These are phyloP conservation scores for Russula sp. DNA, from an alignment of 768 basidiomycete species.

Conservation along the genomic window DNA sequence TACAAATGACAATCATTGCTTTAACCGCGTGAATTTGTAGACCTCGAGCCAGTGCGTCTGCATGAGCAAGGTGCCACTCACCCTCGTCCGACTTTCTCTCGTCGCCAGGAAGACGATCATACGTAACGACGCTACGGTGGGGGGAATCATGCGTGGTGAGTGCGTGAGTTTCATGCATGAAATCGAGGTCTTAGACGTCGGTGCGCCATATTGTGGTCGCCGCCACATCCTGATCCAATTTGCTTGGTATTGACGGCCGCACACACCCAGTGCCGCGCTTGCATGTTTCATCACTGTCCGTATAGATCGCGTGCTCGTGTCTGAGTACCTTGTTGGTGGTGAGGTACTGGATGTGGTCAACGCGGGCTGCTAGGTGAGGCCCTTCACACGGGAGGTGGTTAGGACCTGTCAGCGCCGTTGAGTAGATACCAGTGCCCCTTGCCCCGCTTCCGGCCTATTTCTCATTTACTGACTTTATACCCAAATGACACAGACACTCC, in stretches of 20 bases:
- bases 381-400: constrained; percentile 65
- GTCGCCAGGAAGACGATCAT: constrained; percentile 27
- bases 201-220: background rate
- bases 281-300: constrained; percentile 56
- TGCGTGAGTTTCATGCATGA: constrained; percentile 22
- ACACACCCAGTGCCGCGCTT: constrained; percentile 59
- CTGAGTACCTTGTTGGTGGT: constrained; percentile 71
- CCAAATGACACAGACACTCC: constrained; percentile 54
- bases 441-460: background rate
- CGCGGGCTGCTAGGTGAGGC: constrained; percentile 35
- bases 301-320: constrained; percentile 69
- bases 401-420: constrained; percentile 71
- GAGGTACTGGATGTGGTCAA: constrained; percentile 74
- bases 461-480: background rate
- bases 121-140: constrained; percentile 4
- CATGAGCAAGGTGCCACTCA: constrained; percentile 70
- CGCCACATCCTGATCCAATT: background rate
- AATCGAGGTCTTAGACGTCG: constrained; percentile 21
- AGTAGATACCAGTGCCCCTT: constrained; percentile 82
- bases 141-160: constrained; percentile 11
- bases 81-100: constrained; percentile 64
- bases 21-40: constrained; percentile 13
- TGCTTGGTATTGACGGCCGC: constrained; percentile 72
- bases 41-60: constrained; percentile 31
- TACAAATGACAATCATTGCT: background rate